Percentiles rank a stretch among this genome's conserved stretches.
phyloP scores from a whole-genome alignment of 192 early-diverging fungal genomes.

The Coemansia sp. region DNA sequence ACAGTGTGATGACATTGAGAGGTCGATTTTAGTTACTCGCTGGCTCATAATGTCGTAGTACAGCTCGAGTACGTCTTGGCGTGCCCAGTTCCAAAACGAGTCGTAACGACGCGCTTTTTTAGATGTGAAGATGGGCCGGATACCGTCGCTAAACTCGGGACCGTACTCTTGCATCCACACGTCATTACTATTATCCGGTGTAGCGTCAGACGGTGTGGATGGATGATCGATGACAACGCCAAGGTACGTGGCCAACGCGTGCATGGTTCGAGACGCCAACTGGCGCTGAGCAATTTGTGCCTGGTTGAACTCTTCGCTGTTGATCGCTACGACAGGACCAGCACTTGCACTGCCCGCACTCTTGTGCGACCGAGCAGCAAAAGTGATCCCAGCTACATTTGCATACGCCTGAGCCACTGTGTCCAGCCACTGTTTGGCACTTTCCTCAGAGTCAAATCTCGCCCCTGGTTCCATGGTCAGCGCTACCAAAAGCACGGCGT shows the following conservation, averaged over 20 bases:
- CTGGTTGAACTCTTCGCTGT: slow-evolving; percentile 83
- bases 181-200: no score
- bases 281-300: slow-evolving; percentile 69
- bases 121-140: slow-evolving; percentile 72
- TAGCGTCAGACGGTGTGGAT: slow-evolving; percentile 18
- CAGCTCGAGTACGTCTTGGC: slow-evolving; percentile 33
- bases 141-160: slow-evolving; percentile 79
- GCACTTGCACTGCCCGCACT: slow-evolving; percentile 43
- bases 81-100: slow-evolving; percentile 96
- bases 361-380: slow-evolving; percentile 1
- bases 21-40: slow-evolving; percentile 72
- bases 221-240: slow-evolving; percentile 56
- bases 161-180: slow-evolving; percentile 82
- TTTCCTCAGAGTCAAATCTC: slow-evolving; percentile 71
- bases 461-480: slow-evolving; percentile 79
- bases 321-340: slow-evolving; percentile 67
- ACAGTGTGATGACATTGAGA: slow-evolving; percentile 78
- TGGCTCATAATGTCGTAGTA: slow-evolving; percentile 87
- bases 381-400: slow-evolving; percentile 60
- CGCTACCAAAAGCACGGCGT: slow-evolving; percentile 74
- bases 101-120: slow-evolving; percentile 83
- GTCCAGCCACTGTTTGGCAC: slow-evolving; percentile 81
- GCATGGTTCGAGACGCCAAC: slow-evolving; percentile 75
- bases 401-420: slow-evolving; percentile 70
- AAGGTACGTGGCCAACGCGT: slow-evolving; percentile 78